Percentiles rank a stretch among this genome's conserved stretches.
phyloP scores from a whole-genome alignment of 2,329 filamentous ascomycete species.

The Colletotrichum magnum region DNA sequence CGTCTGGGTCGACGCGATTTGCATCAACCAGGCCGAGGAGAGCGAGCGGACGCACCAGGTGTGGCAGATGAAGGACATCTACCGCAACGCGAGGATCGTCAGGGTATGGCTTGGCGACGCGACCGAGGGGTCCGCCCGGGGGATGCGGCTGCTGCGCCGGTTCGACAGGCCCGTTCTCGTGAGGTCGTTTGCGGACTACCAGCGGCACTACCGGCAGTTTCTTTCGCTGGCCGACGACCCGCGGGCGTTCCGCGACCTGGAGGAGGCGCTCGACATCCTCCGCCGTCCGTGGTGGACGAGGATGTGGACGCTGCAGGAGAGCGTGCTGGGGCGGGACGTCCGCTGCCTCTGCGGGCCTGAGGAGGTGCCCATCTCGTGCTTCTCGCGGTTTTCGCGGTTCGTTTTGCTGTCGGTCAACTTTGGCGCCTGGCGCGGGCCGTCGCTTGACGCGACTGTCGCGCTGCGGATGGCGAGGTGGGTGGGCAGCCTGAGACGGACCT shows the following conservation, averaged over 20 bases:
- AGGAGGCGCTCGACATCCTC: background rate
- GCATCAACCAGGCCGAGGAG: constrained; percentile 44
- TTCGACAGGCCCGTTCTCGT: background rate
- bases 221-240: background rate
- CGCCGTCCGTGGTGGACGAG: constrained; percentile 8
- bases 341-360: background rate
- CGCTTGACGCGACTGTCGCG: background rate
- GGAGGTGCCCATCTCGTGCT: background rate
- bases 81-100: constrained; percentile 43
- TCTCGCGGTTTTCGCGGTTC: background rate
- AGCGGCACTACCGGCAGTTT: background rate
- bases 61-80: constrained; percentile 44
- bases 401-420: background rate
- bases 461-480: background rate
- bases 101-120: constrained; percentile 45
- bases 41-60: constrained; percentile 44
- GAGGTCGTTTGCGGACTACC: background rate
- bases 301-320: constrained; percentile 43
- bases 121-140: background rate
- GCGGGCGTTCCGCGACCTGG: background rate
- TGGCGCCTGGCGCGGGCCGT: background rate
- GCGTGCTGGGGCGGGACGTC: background rate
- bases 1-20: constrained; percentile 47
- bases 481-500: background rate
- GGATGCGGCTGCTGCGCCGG: background rate